Conservation (phyloP, 2,329 filamentous ascomycete species). For the Didymella segeticola region DNA sequence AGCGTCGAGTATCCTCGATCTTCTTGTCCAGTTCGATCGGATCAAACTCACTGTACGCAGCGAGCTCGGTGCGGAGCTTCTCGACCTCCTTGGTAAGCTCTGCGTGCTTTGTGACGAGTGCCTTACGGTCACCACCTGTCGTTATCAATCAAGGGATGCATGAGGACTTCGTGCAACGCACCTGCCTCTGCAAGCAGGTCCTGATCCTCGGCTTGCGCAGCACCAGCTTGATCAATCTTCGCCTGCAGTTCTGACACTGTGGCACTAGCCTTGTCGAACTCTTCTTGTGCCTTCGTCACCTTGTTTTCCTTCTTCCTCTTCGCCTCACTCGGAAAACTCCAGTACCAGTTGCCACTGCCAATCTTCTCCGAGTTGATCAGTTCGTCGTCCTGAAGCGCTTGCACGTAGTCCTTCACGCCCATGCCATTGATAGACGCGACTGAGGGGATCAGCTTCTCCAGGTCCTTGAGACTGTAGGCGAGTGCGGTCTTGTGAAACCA, state of each 20-base stretch:
- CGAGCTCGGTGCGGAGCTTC: conserved; percentile 50
- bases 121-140: conserved; percentile 44
- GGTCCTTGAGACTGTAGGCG: conserved; percentile 71
- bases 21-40: conserved; percentile 54
- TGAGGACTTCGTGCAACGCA: conserved; percentile 10
- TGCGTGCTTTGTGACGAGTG: conserved; percentile 46
- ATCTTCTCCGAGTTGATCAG: conserved; percentile 72
- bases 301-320: conserved; percentile 54
- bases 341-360: conserved; percentile 75
- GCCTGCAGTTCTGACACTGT: conserved; percentile 48
- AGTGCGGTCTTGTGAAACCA: conserved; percentile 67
- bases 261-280: conserved; percentile 47
- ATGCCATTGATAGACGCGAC: conserved; percentile 70
- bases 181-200: conserved; percentile 44
- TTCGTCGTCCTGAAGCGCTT: conserved; percentile 66
- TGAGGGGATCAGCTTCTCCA: conserved; percentile 68
- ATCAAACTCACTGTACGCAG: conserved; percentile 55
- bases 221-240: conserved; percentile 50
- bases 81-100: conserved; percentile 48
- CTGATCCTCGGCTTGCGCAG: conserved; percentile 49
- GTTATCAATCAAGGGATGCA: neutral
- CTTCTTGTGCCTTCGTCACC: conserved; percentile 47
- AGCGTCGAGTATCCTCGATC: conserved; percentile 37
- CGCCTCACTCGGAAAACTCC: conserved; percentile 68
- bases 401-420: conserved; percentile 72